Percentiles rank a stretch among this genome's conserved stretches.
phyloP scores from a whole-genome alignment of 148 eudicot species.

The Diospyros kaki region DNA sequence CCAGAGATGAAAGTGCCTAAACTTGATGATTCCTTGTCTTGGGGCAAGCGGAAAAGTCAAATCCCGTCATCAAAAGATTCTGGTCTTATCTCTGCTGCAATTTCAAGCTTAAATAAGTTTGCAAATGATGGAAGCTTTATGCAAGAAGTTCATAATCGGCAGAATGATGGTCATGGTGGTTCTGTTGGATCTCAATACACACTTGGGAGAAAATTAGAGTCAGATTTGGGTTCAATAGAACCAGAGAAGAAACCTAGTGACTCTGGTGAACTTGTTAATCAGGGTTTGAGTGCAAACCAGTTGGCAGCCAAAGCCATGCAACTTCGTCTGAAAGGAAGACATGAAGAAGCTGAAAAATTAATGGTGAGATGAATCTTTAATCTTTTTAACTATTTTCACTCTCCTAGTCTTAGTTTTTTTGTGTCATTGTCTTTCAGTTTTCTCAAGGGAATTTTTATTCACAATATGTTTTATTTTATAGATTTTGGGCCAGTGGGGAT shows the following conservation, averaged over 20 bases:
- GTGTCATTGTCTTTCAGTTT: neutral
- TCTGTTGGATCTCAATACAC: conserved; percentile 24
- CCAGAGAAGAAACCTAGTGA: conserved; percentile 22
- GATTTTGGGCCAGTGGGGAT: neutral
- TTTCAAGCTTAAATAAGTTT: conserved; percentile 74
- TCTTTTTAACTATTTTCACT: neutral
- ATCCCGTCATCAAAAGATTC: conserved; percentile 47
- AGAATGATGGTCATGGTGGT: conserved; percentile 26
- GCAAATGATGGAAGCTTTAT: conserved; percentile 79
- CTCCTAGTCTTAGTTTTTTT: neutral
- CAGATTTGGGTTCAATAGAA: conserved; percentile 21
- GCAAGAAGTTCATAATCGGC: conserved; percentile 27
- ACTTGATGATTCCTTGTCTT: conserved; percentile 71
- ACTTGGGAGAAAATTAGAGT: conserved; percentile 26
- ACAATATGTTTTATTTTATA: neutral
- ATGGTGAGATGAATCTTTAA: conserved; percentile 42
- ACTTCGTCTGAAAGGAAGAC: conserved; percentile 84
- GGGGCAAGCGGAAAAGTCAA: conserved; percentile 66
- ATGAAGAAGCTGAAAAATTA: conserved; percentile 83
- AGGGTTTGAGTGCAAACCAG: conserved; percentile 80
- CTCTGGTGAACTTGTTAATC: conserved; percentile 24
- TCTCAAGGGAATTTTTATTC: neutral
- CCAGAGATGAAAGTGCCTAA: conserved; percentile 74
- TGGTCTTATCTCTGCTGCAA: conserved; percentile 56
- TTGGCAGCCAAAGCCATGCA: conserved; percentile 92